Base-by-base conservation (phyloP, 2,329 filamentous ascomycete genomes). In the Lecanicillium sp. region DNA sequence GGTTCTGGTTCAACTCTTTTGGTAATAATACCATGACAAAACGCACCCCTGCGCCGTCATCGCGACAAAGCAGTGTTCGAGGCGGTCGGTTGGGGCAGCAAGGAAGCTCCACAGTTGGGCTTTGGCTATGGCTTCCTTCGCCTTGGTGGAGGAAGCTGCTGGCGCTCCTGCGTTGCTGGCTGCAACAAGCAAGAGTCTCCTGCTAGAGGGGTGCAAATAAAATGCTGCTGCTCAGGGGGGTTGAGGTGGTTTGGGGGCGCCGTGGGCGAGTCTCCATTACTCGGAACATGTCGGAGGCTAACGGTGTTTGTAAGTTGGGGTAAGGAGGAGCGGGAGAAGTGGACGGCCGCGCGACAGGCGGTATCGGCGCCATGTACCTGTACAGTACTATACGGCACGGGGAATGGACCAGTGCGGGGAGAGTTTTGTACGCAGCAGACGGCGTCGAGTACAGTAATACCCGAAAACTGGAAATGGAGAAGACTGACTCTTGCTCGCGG, bases 231-330 rank as follows among this genome's bases (percentile, higher is more conserved):
- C 37, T 29, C 30, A 34, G 35, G 30, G 22, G 34, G 28, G n/a
- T 41, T 29, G 34, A 33, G 34, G 29, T 22, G 33, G 27, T 4
- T 33, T 29, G 32, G 40, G 35, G 40, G 18, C 29, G 35, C 40
- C 37, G 37, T 27, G 29, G 40, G n/a, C n/a, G 15, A 19, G 29
- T 41, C 40, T 19, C 40, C 35, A 41, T 37, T 38, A 29, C 29
- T 41, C 40, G 40, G 40, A 38, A 14, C 17, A 41, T 37, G 35
- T 41, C 40, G 40, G 40, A 17, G 25, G 40, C 40, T 37, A 41
- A 19, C 11, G 17, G 17, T 17, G 17, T n/a, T 13, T 10, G 14
- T 29, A 30, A 27, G 27, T 10, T 37, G 35, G 25, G 22, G 30
- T 41, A 37, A 35, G 22, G 40, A 38, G 37, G 37, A 34, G 30